A percentile compares a stretch with the other conserved stretches of the same genome.
phyloP scores from a whole-genome alignment of 352 stramenopile genomes.

The Blastocystis sp. region DNA sequence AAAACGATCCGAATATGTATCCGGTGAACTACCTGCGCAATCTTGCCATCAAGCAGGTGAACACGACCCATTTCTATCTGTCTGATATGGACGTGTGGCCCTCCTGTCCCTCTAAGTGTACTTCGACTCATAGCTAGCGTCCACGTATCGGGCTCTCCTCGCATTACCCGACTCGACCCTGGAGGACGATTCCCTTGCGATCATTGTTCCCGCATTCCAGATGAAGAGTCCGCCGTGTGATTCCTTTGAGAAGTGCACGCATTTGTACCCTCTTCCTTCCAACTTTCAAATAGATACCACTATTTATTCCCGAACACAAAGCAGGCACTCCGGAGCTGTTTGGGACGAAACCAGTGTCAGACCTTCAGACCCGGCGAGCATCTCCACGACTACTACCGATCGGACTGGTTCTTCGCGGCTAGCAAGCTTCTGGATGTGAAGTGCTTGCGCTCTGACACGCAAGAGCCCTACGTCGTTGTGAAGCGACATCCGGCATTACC shows the following conservation, averaged over 20 bases:
- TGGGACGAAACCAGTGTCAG: neutral
- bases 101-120: neutral
- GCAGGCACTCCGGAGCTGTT: neutral
- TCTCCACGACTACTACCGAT: slow-evolving; percentile 67
- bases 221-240: slow-evolving; percentile 24
- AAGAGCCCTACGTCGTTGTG: slow-evolving; percentile 68
- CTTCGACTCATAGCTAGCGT: neutral
- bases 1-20: neutral
- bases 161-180: slow-evolving; percentile 3
- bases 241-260: slow-evolving; percentile 28
- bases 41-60: neutral
- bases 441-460: slow-evolving; percentile 43
- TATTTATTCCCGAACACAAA: slow-evolving; percentile 36
- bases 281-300: neutral
- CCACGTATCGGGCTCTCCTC: slow-evolving; percentile 12
- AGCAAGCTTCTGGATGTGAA: neutral
- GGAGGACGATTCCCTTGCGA: neutral
- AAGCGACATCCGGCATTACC: slow-evolving; percentile 6
- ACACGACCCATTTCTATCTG: slow-evolving; percentile 60
- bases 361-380: slow-evolving; percentile 58
- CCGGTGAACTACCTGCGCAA: slow-evolving; percentile 52
- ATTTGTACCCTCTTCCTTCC: neutral
- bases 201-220: slow-evolving; percentile 58
- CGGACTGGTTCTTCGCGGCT: slow-evolving; percentile 26
- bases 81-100: slow-evolving; percentile 68